Base-by-base conservation (phyloP, 2,329 filamentous ascomycete genomes). In the Neofusicoccum sp. region DNA sequence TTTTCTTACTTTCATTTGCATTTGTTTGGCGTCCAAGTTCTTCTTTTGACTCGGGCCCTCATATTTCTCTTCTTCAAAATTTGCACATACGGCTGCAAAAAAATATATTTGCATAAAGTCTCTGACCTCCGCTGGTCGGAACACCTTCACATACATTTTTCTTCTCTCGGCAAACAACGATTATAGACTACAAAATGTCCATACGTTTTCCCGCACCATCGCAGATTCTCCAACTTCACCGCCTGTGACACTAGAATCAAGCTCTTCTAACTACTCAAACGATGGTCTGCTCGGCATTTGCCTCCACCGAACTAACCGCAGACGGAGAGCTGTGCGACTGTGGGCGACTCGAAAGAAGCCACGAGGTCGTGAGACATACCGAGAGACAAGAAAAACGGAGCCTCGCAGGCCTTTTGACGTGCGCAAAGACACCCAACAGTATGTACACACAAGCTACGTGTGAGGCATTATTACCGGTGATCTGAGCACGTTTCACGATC, bases 401-500 rank as follows among this genome's bases (percentile, higher is more conserved):
- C 20, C 20, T 2, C 20, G 20, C 20, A 2, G 20, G 20, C 20
- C 20, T 20, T 20, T 20, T 20, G 20, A 20, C 20, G 20, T 20
- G 20, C 20, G 20, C 20, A 20, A 20, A 20, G 20, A 20, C 20
- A 20, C 20, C 20, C 20, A 20, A 20, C 20, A 40, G n/a, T 7
- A 16, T 40, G 11, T n/a, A 40, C 38, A 40, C 3, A 12, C 38
- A 40, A 6, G 7, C n/a, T 20, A 24, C 2, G 40, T 24, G 40
- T 53, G 38, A 56, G 51, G 51, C 51, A 56, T 56, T 56, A 56
- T 56, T 43, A 24, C n/a, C 36, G 4, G 16, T 41, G 51, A 56
- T 43, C 38, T 31, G 51, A 56, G 51, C 51, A 43, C 51, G 51
- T 56, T 56, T 56, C 51, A 56, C 38, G 51, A 56, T 56, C 33